Base-by-base conservation (phyloP, 2,329 filamentous ascomycete species). In the Aspergillus amoenus region DNA sequence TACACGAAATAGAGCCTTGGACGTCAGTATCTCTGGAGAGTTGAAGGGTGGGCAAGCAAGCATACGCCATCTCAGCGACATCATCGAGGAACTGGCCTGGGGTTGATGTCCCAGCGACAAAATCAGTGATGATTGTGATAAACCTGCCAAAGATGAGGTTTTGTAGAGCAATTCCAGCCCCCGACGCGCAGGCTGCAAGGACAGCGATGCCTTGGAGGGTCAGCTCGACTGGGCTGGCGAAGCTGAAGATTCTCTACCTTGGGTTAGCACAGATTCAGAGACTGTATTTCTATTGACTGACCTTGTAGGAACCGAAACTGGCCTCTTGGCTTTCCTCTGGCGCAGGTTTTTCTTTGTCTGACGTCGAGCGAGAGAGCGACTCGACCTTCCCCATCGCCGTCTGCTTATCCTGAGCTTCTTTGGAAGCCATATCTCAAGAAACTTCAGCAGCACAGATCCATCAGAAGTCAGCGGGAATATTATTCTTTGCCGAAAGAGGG, bases 1-100 rank as follows among this genome's bases (percentile, higher is more conserved):
- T 96, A 96, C 34, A 96, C 78, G 63, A 95, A 94, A 74, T 95
- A 95, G 34, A 95, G 76, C 60, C n/a, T 65, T 43, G 7, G 64
- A 39, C 9, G 58, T 55, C 15, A 70, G 61, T 11, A 68, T 62
- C 12, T 62, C 30, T n/a, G 1, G 8, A 50, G 7, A 2, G 7
- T 27, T 11, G 2, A 12, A 15, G 21, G n/a, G n/a, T 3, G 3
- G 40, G 27, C 30, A 9, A 44, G 46, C 48, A 39, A 24, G 17
- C 55, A 37, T 57, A 57, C 55, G 52, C 51, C 18, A 58, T 24
- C 18, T 47, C 37, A 8, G 46, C 24, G 1, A 44, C 52, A 24
- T 52, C 42, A 4, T 21, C 12, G n/a, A 47, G 56, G 24, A 58
- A 55, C 11, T 46, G 17, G 3, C 2, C 47, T 0, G 56, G 27